Evolutionary conservation across 495 filamentous ascomycete genomes (phyloP).

Genomic region (Penicillium alfredii): DNA sequence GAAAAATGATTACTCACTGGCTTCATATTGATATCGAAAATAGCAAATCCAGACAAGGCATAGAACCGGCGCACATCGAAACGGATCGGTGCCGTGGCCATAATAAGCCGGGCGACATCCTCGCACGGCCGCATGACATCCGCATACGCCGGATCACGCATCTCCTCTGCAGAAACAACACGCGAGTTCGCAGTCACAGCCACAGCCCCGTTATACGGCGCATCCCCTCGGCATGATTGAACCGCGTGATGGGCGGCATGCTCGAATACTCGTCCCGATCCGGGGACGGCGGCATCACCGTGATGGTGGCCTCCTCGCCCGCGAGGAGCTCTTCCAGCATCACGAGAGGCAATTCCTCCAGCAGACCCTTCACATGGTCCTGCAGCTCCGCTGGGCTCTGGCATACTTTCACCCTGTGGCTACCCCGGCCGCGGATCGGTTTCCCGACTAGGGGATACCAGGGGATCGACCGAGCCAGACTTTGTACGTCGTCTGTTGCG

Average conservation of each 20-base stretch:
- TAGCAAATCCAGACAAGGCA: constrained; percentile 23
- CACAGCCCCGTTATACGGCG: constrained; percentile 30
- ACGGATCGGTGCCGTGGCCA: constrained; percentile 29
- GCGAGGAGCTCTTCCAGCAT: constrained; percentile 35
- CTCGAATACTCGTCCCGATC: constrained; percentile 24
- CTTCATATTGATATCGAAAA: constrained; percentile 43
- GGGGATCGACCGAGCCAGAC: constrained; percentile 7
- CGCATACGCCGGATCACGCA: constrained; percentile 15
- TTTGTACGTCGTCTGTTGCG: constrained; percentile 3
- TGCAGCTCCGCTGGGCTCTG: constrained; percentile 11
- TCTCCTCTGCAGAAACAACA: constrained; percentile 12
- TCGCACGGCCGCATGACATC: constrained; percentile 24
- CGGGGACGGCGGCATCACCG: constrained; percentile 33
- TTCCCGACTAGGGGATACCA: constrained; percentile 31
- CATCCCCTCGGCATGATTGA: constrained; percentile 32
- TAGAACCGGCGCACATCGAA: constrained; percentile 30
- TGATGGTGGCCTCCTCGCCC: constrained; percentile 37
- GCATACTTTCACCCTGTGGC: constrained; percentile 35
- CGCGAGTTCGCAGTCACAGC: constrained; percentile 31
- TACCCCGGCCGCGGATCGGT: constrained; percentile 22
- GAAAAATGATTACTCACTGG: constrained; percentile 35
- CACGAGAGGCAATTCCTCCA: constrained; percentile 23
- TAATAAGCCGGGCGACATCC: constrained; percentile 22
- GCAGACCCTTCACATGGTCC: constrained; percentile 18
- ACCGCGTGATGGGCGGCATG: constrained; percentile 27